phyloP scores from a whole-genome alignment of 345 rosid species.

The Populus alba region DNA sequence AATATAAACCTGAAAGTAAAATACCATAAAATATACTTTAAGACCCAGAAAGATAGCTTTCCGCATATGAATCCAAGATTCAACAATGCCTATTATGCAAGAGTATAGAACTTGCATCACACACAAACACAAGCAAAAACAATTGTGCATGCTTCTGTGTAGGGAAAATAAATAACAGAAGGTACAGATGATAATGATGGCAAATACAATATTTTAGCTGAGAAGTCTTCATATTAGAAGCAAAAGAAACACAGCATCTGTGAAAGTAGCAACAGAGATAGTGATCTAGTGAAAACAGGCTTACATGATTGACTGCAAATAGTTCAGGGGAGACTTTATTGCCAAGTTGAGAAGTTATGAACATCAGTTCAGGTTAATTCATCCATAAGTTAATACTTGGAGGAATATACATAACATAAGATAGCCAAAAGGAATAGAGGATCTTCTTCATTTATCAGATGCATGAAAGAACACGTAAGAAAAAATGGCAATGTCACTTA shows the following conservation, averaged over 20 bases:
- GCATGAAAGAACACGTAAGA: not conserved
- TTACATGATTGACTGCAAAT: not conserved
- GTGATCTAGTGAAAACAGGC: not conserved
- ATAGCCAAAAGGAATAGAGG: not conserved
- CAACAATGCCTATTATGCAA: not conserved
- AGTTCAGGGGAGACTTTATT: not conserved
- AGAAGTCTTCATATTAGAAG: not conserved
- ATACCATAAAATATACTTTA: constrained; percentile 1
- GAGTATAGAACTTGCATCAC: not conserved
- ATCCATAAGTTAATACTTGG: not conserved
- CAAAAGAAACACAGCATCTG: not conserved
- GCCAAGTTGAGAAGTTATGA: not conserved
- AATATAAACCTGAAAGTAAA: constrained; percentile 55
- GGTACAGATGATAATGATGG: not conserved
- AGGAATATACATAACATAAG: not conserved
- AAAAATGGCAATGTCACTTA: constrained; percentile 5
- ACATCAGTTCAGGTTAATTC: not conserved
- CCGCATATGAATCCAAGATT: constrained; percentile 4
- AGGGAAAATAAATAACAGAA: not conserved
- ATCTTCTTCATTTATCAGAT: not conserved
- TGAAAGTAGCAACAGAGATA: not conserved
- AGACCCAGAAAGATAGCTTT: constrained; percentile 1
- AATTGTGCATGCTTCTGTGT: not conserved
- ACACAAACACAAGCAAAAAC: not conserved
- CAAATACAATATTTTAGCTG: not conserved